Evolutionary conservation across 2,329 filamentous ascomycete genomes (phyloP).

Genomic region (Diplodia intermedia): DNA sequence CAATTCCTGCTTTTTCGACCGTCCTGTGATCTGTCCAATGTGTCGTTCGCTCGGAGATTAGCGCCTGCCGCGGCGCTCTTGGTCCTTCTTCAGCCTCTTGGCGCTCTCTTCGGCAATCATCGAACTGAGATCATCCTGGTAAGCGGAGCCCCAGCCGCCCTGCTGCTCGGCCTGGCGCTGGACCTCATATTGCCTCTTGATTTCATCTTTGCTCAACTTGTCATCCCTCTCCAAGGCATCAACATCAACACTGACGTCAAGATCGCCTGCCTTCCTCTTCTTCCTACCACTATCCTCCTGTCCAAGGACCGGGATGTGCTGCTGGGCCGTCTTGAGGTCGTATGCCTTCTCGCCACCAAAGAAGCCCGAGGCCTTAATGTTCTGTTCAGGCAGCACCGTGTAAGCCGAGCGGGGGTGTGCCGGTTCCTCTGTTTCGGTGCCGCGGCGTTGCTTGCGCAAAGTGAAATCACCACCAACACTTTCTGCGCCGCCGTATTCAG

Average conservation of each 20-base stretch:
- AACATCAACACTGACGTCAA: conserved; percentile 90
- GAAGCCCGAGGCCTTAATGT: conserved; percentile 87
- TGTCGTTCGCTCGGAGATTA: conserved; percentile 33
- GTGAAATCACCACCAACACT: conserved; percentile 87
- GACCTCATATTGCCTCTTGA: conserved; percentile 80
- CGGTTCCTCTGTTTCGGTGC: conserved; percentile 86
- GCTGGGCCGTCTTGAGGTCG: conserved; percentile 71
- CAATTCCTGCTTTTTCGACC: conserved; percentile 4
- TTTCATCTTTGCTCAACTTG: conserved; percentile 82
- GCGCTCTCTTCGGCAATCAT: conserved; percentile 95
- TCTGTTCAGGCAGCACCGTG: conserved; percentile 86
- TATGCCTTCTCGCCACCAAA: conserved; percentile 95
- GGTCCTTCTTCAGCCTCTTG: conserved; percentile 87
- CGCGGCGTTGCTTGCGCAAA: conserved; percentile 83
- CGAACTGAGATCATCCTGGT: conserved; percentile 89
- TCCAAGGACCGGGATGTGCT: conserved; percentile 75
- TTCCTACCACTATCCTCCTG: conserved; percentile 78
- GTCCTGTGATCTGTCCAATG: conserved; percentile 24
- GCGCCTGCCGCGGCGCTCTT: conserved; percentile 73
- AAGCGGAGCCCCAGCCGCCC: conserved; percentile 72
- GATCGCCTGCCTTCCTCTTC: conserved; percentile 90
- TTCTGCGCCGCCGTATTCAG: conserved; percentile 77
- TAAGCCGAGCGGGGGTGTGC: conserved; percentile 78
- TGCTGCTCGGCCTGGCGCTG: conserved; percentile 67
- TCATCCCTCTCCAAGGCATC: conserved; percentile 78